A percentile compares a stretch with the other conserved stretches of the same genome.
Conservation (phyloP, 2,329 filamentous ascomycete species). For the Kalmusia sp. region DNA sequence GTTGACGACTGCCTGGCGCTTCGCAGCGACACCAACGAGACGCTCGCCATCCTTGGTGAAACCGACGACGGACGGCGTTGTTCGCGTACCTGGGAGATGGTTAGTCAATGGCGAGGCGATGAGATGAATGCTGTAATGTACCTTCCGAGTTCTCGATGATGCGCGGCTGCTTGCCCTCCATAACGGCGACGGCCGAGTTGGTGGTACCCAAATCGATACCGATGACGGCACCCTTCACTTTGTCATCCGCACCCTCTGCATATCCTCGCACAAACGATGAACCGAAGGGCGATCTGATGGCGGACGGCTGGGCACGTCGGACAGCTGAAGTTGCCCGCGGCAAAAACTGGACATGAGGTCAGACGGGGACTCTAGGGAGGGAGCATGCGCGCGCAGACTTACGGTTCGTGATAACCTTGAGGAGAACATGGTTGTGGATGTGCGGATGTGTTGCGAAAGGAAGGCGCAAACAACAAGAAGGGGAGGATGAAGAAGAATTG, state of each 20-base stretch:
- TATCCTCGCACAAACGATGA: slow-evolving; percentile 77
- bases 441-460: slow-evolving; percentile 36
- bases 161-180: slow-evolving; percentile 94
- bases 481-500: slow-evolving; percentile 19
- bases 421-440: slow-evolving; percentile 47
- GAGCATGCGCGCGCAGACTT: slow-evolving; percentile 26
- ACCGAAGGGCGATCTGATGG: slow-evolving; percentile 73
- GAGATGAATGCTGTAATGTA: slow-evolving; percentile 47
- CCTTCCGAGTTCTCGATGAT: slow-evolving; percentile 99
- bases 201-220: slow-evolving; percentile 99
- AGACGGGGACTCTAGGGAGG: slow-evolving; percentile 20
- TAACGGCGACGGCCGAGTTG: slow-evolving; percentile 95
- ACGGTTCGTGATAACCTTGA: slow-evolving; percentile 52
- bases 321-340: slow-evolving; percentile 76
- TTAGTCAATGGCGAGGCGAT: slow-evolving; percentile 7
- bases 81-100: slow-evolving; percentile 72
- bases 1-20: slow-evolving; percentile 98
- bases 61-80: slow-evolving; percentile 92
- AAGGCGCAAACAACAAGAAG: slow-evolving; percentile 35
- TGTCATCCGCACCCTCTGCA: slow-evolving; percentile 74
- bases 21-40: slow-evolving; percentile 94
- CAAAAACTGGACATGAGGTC: slow-evolving; percentile 57
- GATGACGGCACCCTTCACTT: slow-evolving; percentile 95
- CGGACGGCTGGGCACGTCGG: slow-evolving; percentile 66
- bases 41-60: slow-evolving; percentile 96